Evolutionary conservation across 176 grass and related monocot genomes (phyloP).

Genomic region (Coix lacrymajobi): DNA sequence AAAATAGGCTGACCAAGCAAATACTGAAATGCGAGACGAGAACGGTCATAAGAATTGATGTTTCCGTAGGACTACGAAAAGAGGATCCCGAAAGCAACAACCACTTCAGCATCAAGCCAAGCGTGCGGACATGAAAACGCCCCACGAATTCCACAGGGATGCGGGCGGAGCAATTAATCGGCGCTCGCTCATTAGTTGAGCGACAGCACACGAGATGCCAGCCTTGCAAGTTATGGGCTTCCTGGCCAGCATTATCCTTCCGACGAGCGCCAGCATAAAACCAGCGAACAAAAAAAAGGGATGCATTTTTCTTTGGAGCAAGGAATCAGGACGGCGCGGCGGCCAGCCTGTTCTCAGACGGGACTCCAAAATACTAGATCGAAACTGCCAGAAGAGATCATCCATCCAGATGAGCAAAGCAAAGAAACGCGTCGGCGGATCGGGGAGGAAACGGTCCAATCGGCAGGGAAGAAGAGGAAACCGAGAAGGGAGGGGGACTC

Average conservation of each 20-base stretch:
- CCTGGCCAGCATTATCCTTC: constrained; percentile 12
- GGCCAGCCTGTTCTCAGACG: not conserved
- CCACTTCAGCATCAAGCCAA: not conserved
- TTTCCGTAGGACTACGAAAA: not conserved
- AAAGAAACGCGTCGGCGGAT: not conserved
- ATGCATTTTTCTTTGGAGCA: not conserved
- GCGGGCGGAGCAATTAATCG: constrained; percentile 9
- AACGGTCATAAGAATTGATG: constrained; percentile 14
- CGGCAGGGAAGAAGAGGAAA: not conserved
- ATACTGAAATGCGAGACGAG: not conserved
- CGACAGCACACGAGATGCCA: constrained; percentile 25
- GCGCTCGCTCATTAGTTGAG: not conserved
- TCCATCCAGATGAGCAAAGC: not conserved
- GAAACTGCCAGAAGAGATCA: not conserved
- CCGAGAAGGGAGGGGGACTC: not conserved
- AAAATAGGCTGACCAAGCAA: not conserved
- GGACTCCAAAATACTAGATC: constrained; percentile 2
- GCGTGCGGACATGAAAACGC: not conserved
- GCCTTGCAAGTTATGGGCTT: constrained; percentile 25
- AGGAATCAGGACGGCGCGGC: not conserved
- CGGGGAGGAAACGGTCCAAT: not conserved
- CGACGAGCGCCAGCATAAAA: not conserved
- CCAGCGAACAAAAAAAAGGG: not conserved
- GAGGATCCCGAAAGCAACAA: constrained; percentile 3
- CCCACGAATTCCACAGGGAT: not conserved